Evolutionary conservation across 108 stramenopile genomes (phyloP).

Genomic region (Cyclotella distinguenda): DNA sequence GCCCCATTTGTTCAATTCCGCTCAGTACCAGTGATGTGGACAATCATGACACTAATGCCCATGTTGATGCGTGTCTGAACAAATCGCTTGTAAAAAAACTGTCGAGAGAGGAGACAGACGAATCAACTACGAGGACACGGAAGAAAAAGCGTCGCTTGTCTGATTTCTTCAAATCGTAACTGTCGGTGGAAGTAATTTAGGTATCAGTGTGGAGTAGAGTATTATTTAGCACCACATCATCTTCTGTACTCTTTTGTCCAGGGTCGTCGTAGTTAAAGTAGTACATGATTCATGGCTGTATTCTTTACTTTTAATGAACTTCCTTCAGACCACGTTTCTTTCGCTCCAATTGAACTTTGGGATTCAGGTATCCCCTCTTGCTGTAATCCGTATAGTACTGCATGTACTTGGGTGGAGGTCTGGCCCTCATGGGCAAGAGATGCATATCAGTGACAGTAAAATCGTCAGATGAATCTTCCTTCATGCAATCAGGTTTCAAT

Average conservation of each 20-base stretch:
- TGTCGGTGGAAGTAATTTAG: too few species aligned
- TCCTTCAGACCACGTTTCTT: conserved; percentile 57
- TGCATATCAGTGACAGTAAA: too few species aligned
- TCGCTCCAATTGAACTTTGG: conserved; percentile 84
- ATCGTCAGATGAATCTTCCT: conserved; percentile 6
- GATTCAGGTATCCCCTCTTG: conserved; percentile 94
- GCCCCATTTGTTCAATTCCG: conserved; percentile 49
- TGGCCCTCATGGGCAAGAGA: conserved; percentile 82
- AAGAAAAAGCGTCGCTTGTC: conserved; percentile 43
- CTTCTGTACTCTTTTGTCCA: too few species aligned
- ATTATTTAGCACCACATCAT: too few species aligned
- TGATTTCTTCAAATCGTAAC: conserved; percentile 48
- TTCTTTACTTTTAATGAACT: conserved; percentile 12
- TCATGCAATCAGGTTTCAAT: conserved; percentile 20
- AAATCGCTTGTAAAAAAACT: conserved; percentile 50
- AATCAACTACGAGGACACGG: conserved; percentile 10
- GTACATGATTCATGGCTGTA: too few species aligned
- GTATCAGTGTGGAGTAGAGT: too few species aligned
- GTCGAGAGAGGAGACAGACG: conserved; percentile 49
- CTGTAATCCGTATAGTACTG: conserved; percentile 90
- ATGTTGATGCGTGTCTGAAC: conserved; percentile 72
- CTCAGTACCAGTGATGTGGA: conserved; percentile 34
- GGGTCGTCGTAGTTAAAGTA: too few species aligned
- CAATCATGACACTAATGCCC: conserved; percentile 59
- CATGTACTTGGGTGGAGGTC: conserved; percentile 93